These are phyloP conservation scores for Ceratobasidium sp. DNA, from an alignment of 1,284 basidiomycete species.

Conservation along the genomic window DNA sequence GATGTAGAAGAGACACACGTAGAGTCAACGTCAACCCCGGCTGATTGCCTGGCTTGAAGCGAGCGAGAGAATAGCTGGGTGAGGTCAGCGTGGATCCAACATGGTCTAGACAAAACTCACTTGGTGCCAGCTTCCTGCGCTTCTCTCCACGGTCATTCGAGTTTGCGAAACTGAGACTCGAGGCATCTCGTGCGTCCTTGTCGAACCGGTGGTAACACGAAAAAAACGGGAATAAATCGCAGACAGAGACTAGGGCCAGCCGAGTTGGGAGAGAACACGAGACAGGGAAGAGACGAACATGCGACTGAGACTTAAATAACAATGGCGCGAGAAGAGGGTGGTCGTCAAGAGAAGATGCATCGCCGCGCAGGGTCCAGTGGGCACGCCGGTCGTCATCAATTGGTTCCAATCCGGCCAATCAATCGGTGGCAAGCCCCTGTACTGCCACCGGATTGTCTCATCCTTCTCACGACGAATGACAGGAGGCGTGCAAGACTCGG, in stretches of 20 bases:
- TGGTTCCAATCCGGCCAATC: too few species aligned
- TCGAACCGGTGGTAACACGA: background rate
- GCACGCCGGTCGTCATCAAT: too few species aligned
- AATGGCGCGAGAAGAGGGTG: background rate
- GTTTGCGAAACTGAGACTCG: background rate
- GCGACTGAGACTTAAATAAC: background rate
- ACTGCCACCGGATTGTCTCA: too few species aligned
- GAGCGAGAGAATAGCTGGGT: background rate
- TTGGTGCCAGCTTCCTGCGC: background rate
- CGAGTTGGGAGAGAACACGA: background rate
- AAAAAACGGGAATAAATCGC: background rate
- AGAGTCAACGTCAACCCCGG: background rate
- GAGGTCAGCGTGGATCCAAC: background rate
- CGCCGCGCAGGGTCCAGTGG: slow-evolving; percentile 9
- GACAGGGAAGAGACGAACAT: background rate
- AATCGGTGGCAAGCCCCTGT: too few species aligned
- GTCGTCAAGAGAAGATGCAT: slow-evolving; percentile 12
- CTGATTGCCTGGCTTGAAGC: background rate
- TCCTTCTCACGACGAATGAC: too few species aligned
- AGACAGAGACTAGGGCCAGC: background rate
- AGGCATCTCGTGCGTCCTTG: background rate
- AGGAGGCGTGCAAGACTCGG: too few species aligned
- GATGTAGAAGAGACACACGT: background rate
- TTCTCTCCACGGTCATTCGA: background rate
- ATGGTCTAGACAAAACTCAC: background rate